Base-by-base conservation (phyloP, 2,329 filamentous ascomycete genomes). In the Pseudogymnoascus sp. region DNA sequence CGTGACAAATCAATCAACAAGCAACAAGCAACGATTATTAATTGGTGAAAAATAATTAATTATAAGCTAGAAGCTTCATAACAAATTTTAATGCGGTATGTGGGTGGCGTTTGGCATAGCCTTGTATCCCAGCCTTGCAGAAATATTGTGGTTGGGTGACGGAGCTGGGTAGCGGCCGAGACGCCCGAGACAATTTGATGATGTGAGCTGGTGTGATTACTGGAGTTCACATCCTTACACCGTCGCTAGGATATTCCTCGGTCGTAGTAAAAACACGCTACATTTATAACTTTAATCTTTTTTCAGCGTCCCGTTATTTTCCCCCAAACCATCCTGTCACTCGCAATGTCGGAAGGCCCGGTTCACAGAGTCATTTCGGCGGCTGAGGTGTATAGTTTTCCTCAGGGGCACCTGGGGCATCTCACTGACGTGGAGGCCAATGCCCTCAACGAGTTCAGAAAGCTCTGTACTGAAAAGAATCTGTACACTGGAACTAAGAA, bases 371-470 rank as follows among this genome's bases (percentile, higher is more conserved):
- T 74, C 26, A 68, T 71, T 57, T 71, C 69, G 31, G 72, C 73
- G 3, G 69, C 70, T 33, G 69, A 70, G 28, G 78, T 79, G 47
- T 72, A 78, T 68, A 81, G 80, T 67, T 93, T 89, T 75, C 89
- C 89, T 1, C 78, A 83, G 60, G 92, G 91, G n/a, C 92, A 96
- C 74, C 78, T 93, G 53, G 88, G 91, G 60, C 88, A 93, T 75
- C 81, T 97, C 65, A 90, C 79, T 26, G 78, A 82, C 19, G 79
- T 83, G 61, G 89, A 97, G 77, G 82, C 86, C 68, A 77, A 80
- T 31, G 85, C 87, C 17, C 80, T 97, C 61, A 75, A 77, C 23
- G 80, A 84, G 44, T 96, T 97, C 81, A 96, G 93, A 78, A 73
- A 74, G 10, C 73, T 88, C 38, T 82, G 90, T 35, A 78, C 82